Conservation (phyloP, 805 yeast species). For the Kregervanrija delftensis region DNA sequence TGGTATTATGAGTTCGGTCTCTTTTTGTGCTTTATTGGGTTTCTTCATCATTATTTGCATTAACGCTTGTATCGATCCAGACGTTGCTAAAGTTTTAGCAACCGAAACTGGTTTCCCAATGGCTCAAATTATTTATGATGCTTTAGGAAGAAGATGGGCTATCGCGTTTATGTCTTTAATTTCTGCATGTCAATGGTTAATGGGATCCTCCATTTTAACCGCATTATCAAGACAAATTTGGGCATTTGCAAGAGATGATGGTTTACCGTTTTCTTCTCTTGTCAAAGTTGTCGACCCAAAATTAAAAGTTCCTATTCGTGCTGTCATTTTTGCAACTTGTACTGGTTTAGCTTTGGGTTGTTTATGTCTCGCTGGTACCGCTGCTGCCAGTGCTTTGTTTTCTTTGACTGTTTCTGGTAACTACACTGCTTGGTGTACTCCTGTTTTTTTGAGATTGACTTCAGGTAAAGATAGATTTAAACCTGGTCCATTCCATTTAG, state of each 20-base stretch:
- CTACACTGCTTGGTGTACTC: constrained; percentile 56
- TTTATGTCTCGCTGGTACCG: constrained; percentile 47
- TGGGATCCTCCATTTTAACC: constrained; percentile 57
- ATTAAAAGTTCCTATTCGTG: constrained; percentile 58
- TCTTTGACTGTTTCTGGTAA: constrained; percentile 58
- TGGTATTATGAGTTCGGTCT: constrained; percentile 55
- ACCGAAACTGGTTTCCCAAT: constrained; percentile 52
- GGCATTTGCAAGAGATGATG: constrained; percentile 75
- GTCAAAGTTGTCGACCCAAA: constrained; percentile 51
- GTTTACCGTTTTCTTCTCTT: constrained; percentile 53
- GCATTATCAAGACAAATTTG: constrained; percentile 67
- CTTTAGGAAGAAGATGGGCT: constrained; percentile 61
- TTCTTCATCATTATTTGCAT: constrained; percentile 47
- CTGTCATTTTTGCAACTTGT: constrained; percentile 48
- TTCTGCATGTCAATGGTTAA: constrained; percentile 54
- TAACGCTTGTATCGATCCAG: constrained; percentile 46
- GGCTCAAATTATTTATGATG: constrained; percentile 58
- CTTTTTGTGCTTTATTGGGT: constrained; percentile 54
- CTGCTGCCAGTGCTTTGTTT: constrained; percentile 65
- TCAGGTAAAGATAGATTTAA: constrained; percentile 42
- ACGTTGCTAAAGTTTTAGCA: constrained; percentile 34
- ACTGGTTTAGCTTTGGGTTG: constrained; percentile 48
- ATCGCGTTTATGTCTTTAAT: constrained; percentile 54
- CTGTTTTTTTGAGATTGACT: constrained; percentile 47
- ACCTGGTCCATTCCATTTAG: constrained; percentile 66